Conservation (phyloP, 192 early-diverging fungal species). For the Dissophora globulifera region DNA sequence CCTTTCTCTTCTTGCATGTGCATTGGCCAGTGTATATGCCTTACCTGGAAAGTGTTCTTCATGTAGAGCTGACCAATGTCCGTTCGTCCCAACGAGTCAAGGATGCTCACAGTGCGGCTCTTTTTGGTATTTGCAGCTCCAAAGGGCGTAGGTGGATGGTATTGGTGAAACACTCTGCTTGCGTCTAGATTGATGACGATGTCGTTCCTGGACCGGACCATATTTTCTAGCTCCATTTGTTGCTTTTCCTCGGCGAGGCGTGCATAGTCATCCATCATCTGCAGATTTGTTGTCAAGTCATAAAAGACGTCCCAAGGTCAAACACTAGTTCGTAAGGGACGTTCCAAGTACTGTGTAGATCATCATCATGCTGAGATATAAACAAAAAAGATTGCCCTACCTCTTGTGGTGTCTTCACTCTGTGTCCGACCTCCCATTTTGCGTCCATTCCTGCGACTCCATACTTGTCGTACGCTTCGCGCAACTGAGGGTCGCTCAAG, state of each 20-base stretch:
- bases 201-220: slow-evolving; percentile 70
- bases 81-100: slow-evolving; percentile 43
- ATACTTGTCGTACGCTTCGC: slow-evolving; percentile 90
- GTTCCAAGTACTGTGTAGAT: too few relatives aligned
- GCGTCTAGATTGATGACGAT: slow-evolving; percentile 63
- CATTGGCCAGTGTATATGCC: neutral
- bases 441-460: slow-evolving; percentile 84
- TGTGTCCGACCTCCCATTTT: slow-evolving; percentile 69
- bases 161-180: slow-evolving; percentile 58
- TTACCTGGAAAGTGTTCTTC: slow-evolving; percentile 73
- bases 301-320: neutral
- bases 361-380: neutral
- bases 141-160: slow-evolving; percentile 52
- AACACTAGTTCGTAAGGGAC: neutral
- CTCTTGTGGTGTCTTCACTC: slow-evolving; percentile 74
- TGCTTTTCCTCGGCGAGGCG: slow-evolving; percentile 65
- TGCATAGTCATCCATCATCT: slow-evolving; percentile 75
- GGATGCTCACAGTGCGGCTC: slow-evolving; percentile 2
- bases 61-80: slow-evolving; percentile 62
- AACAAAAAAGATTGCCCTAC: slow-evolving; percentile 27
- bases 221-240: slow-evolving; percentile 72
- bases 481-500: slow-evolving; percentile 77
- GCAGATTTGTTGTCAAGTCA: neutral
- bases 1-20: too few relatives aligned
- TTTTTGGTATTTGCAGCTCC: slow-evolving; percentile 25